These are phyloP conservation scores for Blastomyces percursus DNA, from an alignment of 2,329 filamentous ascomycete species.

Conservation along the genomic window DNA sequence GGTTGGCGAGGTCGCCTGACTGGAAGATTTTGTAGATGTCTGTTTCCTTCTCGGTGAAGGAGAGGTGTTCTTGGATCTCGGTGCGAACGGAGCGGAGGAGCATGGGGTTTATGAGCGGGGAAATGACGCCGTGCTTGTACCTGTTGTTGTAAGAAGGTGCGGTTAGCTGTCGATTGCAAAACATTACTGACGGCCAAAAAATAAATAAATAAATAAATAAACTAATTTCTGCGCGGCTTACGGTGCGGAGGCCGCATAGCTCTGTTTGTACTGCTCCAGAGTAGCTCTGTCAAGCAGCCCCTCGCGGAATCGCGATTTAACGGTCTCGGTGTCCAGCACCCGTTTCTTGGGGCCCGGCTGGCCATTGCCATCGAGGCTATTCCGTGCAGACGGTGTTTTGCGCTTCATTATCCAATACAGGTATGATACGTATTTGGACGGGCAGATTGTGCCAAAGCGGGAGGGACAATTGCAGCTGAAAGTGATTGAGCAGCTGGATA, in stretches of 20 bases:
- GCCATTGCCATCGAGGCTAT: slow-evolving; percentile 23
- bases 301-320: slow-evolving; percentile 33
- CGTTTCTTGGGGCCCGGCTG: slow-evolving; percentile 30
- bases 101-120: slow-evolving; percentile 62
- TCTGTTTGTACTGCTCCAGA: slow-evolving; percentile 33
- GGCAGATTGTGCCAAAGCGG: not conserved
- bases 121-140: slow-evolving; percentile 90
- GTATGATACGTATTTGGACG: not conserved
- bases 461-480: not conserved
- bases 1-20: slow-evolving; percentile 91
- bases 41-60: slow-evolving; percentile 96
- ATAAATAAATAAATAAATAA: no score
- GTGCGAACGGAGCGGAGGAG: slow-evolving; percentile 76
- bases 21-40: slow-evolving; percentile 99
- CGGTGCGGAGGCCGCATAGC: slow-evolving; percentile 35
- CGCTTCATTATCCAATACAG: slow-evolving; percentile 30
- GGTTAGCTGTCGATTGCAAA: not conserved
- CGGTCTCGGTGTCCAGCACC: slow-evolving; percentile 29
- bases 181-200: not conserved
- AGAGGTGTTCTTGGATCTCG: slow-evolving; percentile 82
- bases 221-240: slow-evolving; percentile 19
- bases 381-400: slow-evolving; percentile 26
- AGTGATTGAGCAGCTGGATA: not conserved
- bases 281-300: slow-evolving; percentile 34
- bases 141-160: slow-evolving; percentile 22